Base-by-base conservation (phyloP, 179 eudicot genomes). In the Carnegiea gigantea region DNA sequence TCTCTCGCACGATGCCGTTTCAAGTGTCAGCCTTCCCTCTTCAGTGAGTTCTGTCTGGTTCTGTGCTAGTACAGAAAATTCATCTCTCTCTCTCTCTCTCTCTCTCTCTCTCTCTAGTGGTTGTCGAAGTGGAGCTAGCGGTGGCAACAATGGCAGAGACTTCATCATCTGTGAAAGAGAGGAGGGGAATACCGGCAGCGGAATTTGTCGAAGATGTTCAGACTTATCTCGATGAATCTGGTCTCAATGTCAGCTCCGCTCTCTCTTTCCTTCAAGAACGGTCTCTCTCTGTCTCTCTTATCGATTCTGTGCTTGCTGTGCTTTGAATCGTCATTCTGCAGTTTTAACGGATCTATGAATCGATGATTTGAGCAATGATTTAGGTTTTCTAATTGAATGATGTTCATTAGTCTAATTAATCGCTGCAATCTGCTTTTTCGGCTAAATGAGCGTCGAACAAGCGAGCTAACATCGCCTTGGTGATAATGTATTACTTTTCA, bases 201-300 rank as follows among this genome's bases (percentile, higher is more conserved):
- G 77, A 90, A 44, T 93, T 93, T 49, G 96, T 93, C 0, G 89
- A 88, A 72, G 93, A 92, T 81, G 93, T 93, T 6, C 94, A 92
- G 65, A 86, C 87, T 49, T 93, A 90, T 71, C 92, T 93, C 30
- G 49, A 85, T 78, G 90, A 91, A 81, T 86, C 88, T 24, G 85
- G 88, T 75, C 94, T 92, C 77, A 97, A 93, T 73, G 97, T 88
- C 72, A 93, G 79, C 86, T 90, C 98, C 5, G 86, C 95, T 83
- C 95, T 93, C 79, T 85, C 92, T 70, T 92, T 90, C 77, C 88
- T 68, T 36, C 98, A 93, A 90, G 98, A 93, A 88, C 89, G 98
- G 98, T 92, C 73, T 80, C 38, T 65, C n/a, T 79, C 70, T 78
- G 73, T 59, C 51, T 21, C 67, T 77, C 81, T 79, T 77, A 40